Evolutionary conservation across 768 basidiomycete species (phyloP).

Genomic region (Auriscalpium vulgare): DNA sequence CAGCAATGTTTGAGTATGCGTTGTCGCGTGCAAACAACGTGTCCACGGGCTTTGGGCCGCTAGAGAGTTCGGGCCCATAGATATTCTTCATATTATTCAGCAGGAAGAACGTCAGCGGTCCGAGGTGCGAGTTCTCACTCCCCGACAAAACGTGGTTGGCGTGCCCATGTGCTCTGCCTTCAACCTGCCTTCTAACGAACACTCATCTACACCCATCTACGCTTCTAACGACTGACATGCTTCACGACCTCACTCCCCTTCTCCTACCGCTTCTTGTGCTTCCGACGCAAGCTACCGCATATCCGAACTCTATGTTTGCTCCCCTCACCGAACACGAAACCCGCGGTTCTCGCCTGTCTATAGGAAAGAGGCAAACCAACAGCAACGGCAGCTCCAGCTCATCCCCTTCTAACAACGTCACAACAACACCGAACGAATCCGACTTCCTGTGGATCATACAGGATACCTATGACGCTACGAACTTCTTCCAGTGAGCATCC

Average conservation of each 20-base stretch:
- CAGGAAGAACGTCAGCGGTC: no score
- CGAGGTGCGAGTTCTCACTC: no score
- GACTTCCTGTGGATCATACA: conserved; percentile 12
- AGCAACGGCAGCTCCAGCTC: not conserved
- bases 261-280: conserved; percentile 10
- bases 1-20: no score
- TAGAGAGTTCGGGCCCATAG: no score
- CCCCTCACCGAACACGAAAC: not conserved
- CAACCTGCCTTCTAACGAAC: no score
- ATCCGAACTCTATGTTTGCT: not conserved
- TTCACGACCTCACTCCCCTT: conserved; percentile 13
- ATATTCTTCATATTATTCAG: no score
- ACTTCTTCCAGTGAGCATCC: conserved; percentile 15
- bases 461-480: conserved; percentile 10
- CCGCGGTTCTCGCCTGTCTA: not conserved
- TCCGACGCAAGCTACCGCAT: not conserved
- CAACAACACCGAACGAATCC: not conserved
- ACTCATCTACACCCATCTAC: not conserved
- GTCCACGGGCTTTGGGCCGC: no score
- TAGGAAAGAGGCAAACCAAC: not conserved
- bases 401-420: not conserved
- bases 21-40: no score
- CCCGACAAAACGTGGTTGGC: no score
- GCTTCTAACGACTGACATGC: conserved; percentile 10
- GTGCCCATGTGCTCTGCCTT: no score